phyloP scores from a whole-genome alignment of 2,329 filamentous ascomycete species.

The Leptographium lundbergii region DNA sequence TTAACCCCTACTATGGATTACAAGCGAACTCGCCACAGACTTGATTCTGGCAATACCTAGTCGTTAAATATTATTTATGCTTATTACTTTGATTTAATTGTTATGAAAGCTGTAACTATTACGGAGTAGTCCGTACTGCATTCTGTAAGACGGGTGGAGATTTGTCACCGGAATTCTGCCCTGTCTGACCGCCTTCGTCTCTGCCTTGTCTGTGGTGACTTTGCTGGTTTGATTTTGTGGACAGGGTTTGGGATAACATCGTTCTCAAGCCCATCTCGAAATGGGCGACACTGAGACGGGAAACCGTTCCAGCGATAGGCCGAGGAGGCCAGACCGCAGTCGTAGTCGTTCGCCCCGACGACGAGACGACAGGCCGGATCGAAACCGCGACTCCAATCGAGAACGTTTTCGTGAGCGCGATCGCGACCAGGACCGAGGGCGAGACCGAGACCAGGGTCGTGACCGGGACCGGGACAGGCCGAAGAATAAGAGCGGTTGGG shows the following conservation, averaged over 20 bases:
- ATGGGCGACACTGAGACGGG: background rate
- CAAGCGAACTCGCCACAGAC: background rate
- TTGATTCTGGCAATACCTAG: background rate
- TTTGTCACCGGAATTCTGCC: constrained; percentile 2
- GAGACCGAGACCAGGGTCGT: background rate
- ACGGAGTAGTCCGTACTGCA: too few species aligned
- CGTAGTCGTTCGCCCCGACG: constrained; percentile 4
- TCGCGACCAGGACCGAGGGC: background rate
- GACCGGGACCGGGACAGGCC: constrained; percentile 2
- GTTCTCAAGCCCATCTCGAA: background rate
- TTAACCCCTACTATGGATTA: background rate
- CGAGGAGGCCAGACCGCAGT: background rate
- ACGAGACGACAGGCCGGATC: background rate
- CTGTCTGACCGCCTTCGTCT: constrained; percentile 1
- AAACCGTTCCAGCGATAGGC: background rate
- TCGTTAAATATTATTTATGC: background rate
- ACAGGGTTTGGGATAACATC: background rate
- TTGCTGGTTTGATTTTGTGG: background rate
- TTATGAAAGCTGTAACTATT: background rate
- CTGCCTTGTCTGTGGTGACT: background rate
- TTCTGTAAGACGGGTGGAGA: background rate
- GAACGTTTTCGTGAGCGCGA: constrained; percentile 1
- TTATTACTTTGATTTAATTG: background rate
- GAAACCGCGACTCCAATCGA: background rate
- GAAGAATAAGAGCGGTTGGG: constrained; percentile 21